Evolutionary conservation across 1,284 basidiomycete genomes (phyloP), one percentile per base, ranked within the genome.

Genomic region (Calocybe gambosa): DNA sequence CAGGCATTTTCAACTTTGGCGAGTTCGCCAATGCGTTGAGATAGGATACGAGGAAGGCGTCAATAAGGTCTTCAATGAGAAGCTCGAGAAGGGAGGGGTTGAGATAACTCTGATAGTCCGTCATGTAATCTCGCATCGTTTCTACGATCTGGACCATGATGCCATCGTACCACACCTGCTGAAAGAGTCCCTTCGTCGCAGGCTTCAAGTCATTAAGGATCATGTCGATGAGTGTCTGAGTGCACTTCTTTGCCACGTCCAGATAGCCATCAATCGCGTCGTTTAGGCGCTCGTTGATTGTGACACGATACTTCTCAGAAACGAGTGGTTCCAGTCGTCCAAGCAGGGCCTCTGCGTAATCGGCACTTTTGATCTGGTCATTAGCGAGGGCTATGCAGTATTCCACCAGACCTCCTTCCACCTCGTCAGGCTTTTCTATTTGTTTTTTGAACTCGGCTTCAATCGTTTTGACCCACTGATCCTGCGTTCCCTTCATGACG

Each of bases 381-480:
- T 99, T 99, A 42, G 94, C 94, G n/a, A 99, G 80, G 15, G 94
- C 94, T 59, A 99, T 94, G 60, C 89, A 84, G 66, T 99, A 99
- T 69, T 98, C 95, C 50, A 93, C 92, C 45, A 99, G 70, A 1
- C 96, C 95, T 12, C 84, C 85, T 1, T 87, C 78, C 2, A 88
- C 78, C 56, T 96, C 93, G 36, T 97, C 93, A 1, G 93, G 89
- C 61, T 88, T 87, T 60, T 94, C 91, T 10, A 79, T 73, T 59
- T 93, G 88, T 59, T 88, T 89, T 67, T 89, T 91, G 68, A 83
- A 86, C 63, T 99, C 96, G 16, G 75, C 67, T 48, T 94, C 91
- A 43, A 99, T 68, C 21, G 89, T 74, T 54, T 83, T 83, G 47
- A 84, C 75, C 95, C 95, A 99, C 58, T 89, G 85, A 16, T 82